Conservation (phyloP, 352 stramenopile genomes). For the Pythium chondricola region DNA sequence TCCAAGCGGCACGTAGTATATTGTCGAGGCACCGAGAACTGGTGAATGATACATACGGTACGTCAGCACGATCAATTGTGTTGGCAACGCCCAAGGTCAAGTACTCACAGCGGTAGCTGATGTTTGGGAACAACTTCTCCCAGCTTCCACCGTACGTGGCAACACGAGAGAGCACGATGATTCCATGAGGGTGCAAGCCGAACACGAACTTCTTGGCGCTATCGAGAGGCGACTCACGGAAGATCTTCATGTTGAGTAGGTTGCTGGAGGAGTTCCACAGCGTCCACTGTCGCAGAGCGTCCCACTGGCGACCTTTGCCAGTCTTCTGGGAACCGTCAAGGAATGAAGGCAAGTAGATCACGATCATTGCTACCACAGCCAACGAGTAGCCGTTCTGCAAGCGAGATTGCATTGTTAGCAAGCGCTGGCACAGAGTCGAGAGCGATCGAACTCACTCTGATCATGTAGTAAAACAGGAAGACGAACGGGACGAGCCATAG, state of each 20-base stretch:
- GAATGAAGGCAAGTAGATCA: conserved; percentile 61
- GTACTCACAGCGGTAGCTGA: conserved; percentile 37
- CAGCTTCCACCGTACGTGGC: conserved; percentile 59
- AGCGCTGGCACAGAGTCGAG: too few species aligned
- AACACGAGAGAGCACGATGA: conserved; percentile 70
- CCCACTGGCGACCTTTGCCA: conserved; percentile 44
- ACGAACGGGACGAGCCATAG: conserved; percentile 45
- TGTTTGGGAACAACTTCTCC: conserved; percentile 63
- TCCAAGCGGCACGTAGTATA: conserved; percentile 62
- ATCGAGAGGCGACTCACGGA: conserved; percentile 60
- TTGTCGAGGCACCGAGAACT: conserved; percentile 57
- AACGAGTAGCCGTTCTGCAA: conserved; percentile 45
- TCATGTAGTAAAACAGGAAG: conserved; percentile 59
- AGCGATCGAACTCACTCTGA: conserved; percentile 25
- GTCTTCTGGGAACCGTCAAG: conserved; percentile 48
- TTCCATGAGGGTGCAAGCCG: conserved; percentile 66
- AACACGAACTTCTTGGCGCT: conserved; percentile 68
- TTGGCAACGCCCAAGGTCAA: too few species aligned
- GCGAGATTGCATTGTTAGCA: not conserved
- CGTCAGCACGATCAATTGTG: too few species aligned
- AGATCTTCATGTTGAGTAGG: conserved; percentile 53
- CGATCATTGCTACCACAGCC: conserved; percentile 41
- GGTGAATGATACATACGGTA: conserved; percentile 4
- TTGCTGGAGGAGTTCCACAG: conserved; percentile 49
- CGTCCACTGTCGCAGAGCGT: conserved; percentile 30